Conservation (phyloP, 345 rosid genomes). For the Excoecaria cochinchinensis region DNA sequence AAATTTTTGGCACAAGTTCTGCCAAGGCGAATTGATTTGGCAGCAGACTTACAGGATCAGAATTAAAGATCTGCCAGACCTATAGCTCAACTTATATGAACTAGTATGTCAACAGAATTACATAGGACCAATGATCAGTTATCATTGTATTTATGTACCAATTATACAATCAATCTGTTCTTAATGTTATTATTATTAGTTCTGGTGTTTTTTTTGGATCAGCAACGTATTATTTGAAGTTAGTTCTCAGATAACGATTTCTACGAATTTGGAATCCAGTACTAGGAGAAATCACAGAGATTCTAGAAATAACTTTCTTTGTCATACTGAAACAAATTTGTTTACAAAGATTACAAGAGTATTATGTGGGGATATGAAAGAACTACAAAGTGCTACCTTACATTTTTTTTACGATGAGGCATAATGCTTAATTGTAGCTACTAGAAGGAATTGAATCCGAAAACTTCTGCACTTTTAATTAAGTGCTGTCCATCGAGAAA, state of each 20-base stretch:
- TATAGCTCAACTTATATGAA: background rate
- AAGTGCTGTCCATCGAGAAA: too few species aligned
- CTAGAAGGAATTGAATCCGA: too few species aligned
- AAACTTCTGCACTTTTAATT: too few species aligned
- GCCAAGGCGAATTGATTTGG: background rate
- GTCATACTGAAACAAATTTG: background rate
- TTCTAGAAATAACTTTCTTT: background rate
- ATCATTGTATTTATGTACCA: background rate
- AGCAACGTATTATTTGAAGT: background rate
- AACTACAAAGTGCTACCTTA: slow-evolving; percentile 5
- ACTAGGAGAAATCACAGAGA: background rate
- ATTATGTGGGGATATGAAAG: background rate
- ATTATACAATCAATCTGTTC: background rate
- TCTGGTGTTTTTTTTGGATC: background rate
- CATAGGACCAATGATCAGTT: background rate
- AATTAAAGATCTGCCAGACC: slow-evolving; percentile 7
- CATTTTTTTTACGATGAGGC: too few species aligned
- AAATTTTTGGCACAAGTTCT: slow-evolving; percentile 13
- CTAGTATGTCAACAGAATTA: background rate
- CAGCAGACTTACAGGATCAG: background rate
- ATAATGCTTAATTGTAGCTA: too few species aligned
- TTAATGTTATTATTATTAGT: background rate
- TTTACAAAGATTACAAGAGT: background rate
- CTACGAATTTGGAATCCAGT: background rate
- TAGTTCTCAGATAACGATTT: background rate